A percentile compares a stretch with the other conserved stretches of the same genome.
These are phyloP conservation scores for Clavulina sp. DNA, from an alignment of 768 basidiomycete species.

Conservation along the genomic window DNA sequence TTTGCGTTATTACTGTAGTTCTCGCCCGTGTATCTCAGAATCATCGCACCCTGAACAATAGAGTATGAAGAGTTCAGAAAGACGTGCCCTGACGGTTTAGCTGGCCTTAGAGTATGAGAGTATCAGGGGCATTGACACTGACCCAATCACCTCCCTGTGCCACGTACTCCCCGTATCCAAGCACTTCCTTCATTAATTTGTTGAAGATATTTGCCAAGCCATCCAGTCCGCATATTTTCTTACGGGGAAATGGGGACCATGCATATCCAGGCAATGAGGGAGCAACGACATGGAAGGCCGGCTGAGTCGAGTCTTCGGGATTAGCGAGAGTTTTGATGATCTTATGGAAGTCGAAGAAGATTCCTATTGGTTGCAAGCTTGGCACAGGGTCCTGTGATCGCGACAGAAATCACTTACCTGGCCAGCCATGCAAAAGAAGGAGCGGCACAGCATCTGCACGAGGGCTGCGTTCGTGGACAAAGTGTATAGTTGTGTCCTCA, in stretches of 20 bases:
- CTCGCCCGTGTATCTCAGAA: conserved; percentile 11
- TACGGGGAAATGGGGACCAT: background rate
- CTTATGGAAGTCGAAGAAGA: background rate
- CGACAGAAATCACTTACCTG: background rate
- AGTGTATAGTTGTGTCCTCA: background rate
- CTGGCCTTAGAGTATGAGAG: too few relatives aligned
- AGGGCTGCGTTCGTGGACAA: background rate
- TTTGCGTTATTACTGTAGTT: conserved; percentile 8
- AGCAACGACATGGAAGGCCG: background rate
- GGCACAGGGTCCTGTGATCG: background rate
- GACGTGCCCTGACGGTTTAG: too few relatives aligned
- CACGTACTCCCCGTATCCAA: background rate
- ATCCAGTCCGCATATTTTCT: too few relatives aligned
- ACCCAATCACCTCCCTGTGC: background rate
- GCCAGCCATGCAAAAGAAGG: background rate
- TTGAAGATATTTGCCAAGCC: background rate
- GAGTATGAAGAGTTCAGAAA: too few relatives aligned
- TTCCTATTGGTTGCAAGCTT: background rate
- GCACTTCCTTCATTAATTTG: background rate
- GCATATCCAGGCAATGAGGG: background rate
- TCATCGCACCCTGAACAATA: conserved; percentile 3
- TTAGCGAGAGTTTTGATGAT: background rate
- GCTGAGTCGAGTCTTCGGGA: background rate
- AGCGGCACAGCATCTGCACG: background rate
- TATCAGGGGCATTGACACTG: background rate